These are phyloP conservation scores for Tulasnella sp. DNA, from an alignment of 768 basidiomycete genomes.

Conservation along the genomic window DNA sequence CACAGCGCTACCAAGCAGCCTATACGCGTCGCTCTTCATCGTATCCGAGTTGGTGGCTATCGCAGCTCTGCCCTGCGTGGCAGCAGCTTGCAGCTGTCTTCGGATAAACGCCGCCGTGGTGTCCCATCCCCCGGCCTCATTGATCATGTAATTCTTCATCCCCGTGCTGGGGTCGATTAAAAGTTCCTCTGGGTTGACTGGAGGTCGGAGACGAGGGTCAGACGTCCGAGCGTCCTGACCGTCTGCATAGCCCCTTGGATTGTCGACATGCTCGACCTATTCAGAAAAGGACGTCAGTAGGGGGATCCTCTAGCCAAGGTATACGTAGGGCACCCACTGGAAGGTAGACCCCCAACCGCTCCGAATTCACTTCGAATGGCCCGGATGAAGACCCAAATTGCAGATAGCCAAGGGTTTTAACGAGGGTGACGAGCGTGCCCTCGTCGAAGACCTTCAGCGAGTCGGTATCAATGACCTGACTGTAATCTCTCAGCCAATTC, in stretches of 20 bases:
- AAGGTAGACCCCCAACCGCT: constrained; percentile 22
- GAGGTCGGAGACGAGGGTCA: constrained; percentile 70
- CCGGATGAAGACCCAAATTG: constrained; percentile 1
- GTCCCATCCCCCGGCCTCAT: constrained; percentile 75
- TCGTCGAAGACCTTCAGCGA: constrained; percentile 7
- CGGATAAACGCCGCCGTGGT: constrained; percentile 77
- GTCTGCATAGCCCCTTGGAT: constrained; percentile 81
- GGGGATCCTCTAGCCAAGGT: not conserved
- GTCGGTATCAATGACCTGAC: constrained; percentile 22
- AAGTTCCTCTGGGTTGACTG: constrained; percentile 78
- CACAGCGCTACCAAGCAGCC: constrained; percentile 64
- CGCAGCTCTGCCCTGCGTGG: constrained; percentile 66
- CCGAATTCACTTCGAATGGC: constrained; percentile 18
- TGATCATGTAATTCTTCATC: constrained; percentile 95
- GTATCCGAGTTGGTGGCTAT: constrained; percentile 57
- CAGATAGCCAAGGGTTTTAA: not conserved
- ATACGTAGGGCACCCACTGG: not conserved
- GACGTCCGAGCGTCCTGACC: constrained; percentile 77
- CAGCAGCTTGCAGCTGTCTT: constrained; percentile 66
- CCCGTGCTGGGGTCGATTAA: constrained; percentile 80
- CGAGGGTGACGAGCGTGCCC: not conserved
- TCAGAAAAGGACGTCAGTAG: too few species aligned
- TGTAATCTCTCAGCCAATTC: constrained; percentile 29
- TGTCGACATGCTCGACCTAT: constrained; percentile 75
- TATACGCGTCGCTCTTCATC: constrained; percentile 73